A percentile compares a stretch with the other conserved stretches of the same genome.
Evolutionary conservation across 768 basidiomycete genomes (phyloP).

Genomic region (Coprinopsis strossmayeri): DNA sequence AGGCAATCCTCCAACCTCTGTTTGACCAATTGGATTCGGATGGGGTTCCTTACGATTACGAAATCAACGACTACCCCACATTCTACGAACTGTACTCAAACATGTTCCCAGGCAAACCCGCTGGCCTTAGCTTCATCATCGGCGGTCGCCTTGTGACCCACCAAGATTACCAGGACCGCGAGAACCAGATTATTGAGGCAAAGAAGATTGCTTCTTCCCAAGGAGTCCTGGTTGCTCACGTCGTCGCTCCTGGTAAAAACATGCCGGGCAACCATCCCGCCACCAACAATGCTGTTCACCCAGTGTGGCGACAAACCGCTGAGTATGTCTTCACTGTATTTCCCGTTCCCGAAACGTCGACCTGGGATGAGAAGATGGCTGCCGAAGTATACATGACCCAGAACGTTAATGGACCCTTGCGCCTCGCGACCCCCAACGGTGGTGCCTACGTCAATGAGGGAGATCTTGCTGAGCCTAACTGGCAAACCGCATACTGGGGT

Average conservation of each 20-base stretch:
- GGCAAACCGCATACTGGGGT: neutral
- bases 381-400: slow-evolving; percentile 9
- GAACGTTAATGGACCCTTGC: slow-evolving; percentile 4
- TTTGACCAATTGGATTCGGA: slow-evolving; percentile 5
- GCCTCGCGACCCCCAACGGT: slow-evolving; percentile 11
- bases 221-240: slow-evolving; percentile 12
- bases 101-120: slow-evolving; percentile 10
- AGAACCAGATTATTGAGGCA: slow-evolving; percentile 5
- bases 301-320: slow-evolving; percentile 4
- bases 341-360: slow-evolving; percentile 2
- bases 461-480: slow-evolving; percentile 7
- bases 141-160: slow-evolving; percentile 11
- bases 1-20: slow-evolving; percentile 8
- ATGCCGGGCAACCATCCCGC: slow-evolving; percentile 3
- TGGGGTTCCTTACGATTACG: slow-evolving; percentile 3
- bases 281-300: slow-evolving; percentile 7
- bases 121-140: neutral
- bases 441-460: slow-evolving; percentile 12
- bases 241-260: slow-evolving; percentile 3
- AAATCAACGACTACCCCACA: slow-evolving; percentile 6
- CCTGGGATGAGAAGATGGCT: slow-evolving; percentile 7
- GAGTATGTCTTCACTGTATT: neutral
- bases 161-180: slow-evolving; percentile 5
- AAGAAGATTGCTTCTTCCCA: slow-evolving; percentile 1
- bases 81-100: slow-evolving; percentile 13